Conservation (phyloP, 2,329 filamentous ascomycete species). For the Aspergillus unguis region DNA sequence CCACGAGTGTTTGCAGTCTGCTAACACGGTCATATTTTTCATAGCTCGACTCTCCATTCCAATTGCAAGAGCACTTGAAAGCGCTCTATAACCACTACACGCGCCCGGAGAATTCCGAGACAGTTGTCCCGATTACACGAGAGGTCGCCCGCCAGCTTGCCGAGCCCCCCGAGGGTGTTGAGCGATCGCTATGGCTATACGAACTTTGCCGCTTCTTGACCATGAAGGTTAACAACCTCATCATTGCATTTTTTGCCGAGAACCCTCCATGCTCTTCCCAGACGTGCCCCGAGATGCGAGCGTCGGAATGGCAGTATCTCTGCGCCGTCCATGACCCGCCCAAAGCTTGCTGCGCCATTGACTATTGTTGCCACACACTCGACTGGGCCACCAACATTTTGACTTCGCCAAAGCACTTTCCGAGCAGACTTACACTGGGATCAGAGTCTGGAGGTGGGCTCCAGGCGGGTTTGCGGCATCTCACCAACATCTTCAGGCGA, state of each 20-base stretch:
- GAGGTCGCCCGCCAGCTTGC: constrained; percentile 72
- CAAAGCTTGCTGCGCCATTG: constrained; percentile 95
- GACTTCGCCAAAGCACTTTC: constrained; percentile 92
- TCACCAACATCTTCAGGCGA: constrained; percentile 91
- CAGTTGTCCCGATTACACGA: constrained; percentile 69
- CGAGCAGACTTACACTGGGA: constrained; percentile 69
- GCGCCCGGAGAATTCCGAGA: constrained; percentile 54
- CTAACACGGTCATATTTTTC: constrained; percentile 13
- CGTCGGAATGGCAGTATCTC: constrained; percentile 97
- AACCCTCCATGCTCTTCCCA: constrained; percentile 79
- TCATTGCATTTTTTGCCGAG: constrained; percentile 91
- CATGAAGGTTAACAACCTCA: constrained; percentile 86
- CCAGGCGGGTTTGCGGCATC: constrained; percentile 56
- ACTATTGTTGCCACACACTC: constrained; percentile 97
- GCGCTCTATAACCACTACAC: constrained; percentile 84
- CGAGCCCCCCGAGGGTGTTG: constrained; percentile 74
- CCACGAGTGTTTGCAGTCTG: background rate
- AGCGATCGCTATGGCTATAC: constrained; percentile 91
- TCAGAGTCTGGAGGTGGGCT: constrained; percentile 41
- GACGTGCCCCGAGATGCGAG: constrained; percentile 97
- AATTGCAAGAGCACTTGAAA: constrained; percentile 94
- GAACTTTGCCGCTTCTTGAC: constrained; percentile 96
- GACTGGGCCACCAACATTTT: constrained; percentile 96
- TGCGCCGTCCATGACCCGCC: constrained; percentile 96
- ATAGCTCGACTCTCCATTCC: constrained; percentile 93